These are phyloP conservation scores for Trametes cingulata DNA, from an alignment of 768 basidiomycete genomes.

Conservation along the genomic window DNA sequence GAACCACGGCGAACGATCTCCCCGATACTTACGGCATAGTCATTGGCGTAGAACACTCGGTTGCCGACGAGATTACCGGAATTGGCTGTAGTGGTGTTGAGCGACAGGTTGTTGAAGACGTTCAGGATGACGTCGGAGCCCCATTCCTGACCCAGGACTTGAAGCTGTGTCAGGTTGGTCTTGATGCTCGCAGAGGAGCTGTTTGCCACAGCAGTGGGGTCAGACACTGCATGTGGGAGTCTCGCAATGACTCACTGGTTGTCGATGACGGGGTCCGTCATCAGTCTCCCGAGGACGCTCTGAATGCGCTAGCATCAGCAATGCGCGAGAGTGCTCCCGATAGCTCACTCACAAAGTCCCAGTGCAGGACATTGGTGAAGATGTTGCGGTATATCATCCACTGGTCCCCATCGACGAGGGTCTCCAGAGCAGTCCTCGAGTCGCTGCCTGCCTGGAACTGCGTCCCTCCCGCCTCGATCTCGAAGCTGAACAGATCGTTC, in stretches of 20 bases:
- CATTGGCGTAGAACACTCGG: constrained; percentile 62
- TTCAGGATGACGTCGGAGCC: constrained; percentile 41
- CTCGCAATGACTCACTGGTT: constrained; percentile 33
- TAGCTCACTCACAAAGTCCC: constrained; percentile 59
- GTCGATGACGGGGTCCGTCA: constrained; percentile 56
- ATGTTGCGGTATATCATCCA: constrained; percentile 70
- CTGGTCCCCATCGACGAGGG: constrained; percentile 51
- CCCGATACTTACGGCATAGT: constrained; percentile 55
- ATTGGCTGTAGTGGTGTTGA: constrained; percentile 49
- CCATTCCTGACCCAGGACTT: constrained; percentile 53
- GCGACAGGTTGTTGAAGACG: constrained; percentile 42
- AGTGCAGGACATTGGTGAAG: constrained; percentile 55
- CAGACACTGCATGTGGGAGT: background rate
- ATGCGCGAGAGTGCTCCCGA: background rate
- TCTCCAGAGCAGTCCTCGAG: constrained; percentile 47
- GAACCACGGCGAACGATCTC: background rate
- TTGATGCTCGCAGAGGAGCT: constrained; percentile 58
- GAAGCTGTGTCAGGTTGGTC: constrained; percentile 53
- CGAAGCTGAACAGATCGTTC: constrained; percentile 58
- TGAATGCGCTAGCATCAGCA: constrained; percentile 27
- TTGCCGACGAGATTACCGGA: constrained; percentile 55
- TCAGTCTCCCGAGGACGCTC: constrained; percentile 63
- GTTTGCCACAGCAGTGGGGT: too few relatives aligned
- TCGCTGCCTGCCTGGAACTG: constrained; percentile 42
- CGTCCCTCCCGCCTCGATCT: constrained; percentile 60